These are phyloP conservation scores for Mycena crocata DNA, from an alignment of 768 basidiomycete species.

Conservation along the genomic window DNA sequence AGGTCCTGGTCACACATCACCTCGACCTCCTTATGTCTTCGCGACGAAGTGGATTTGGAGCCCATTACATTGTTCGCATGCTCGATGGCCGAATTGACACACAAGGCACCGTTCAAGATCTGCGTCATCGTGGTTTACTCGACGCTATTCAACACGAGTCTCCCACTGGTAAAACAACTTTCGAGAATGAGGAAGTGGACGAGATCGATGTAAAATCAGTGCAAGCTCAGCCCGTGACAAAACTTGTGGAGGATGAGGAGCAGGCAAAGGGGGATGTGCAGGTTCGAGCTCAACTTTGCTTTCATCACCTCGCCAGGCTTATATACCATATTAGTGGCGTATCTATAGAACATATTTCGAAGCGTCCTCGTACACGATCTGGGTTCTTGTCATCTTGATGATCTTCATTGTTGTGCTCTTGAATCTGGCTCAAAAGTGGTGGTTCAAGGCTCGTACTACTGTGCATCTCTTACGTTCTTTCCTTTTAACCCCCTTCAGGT, in stretches of 20 bases:
- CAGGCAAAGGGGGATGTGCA: constrained; percentile 53
- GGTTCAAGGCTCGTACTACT: too few species aligned
- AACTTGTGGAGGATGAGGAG: constrained; percentile 66
- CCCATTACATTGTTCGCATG: constrained; percentile 80
- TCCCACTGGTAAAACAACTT: constrained; percentile 51
- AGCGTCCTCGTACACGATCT: constrained; percentile 45
- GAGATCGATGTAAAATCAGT: constrained; percentile 59
- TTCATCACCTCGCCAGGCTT: constrained; percentile 59
- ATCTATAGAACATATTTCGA: constrained; percentile 76
- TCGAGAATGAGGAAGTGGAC: constrained; percentile 55
- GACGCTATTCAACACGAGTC: constrained; percentile 70
- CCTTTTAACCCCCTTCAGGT: neutral
- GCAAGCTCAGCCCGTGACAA: constrained; percentile 71
- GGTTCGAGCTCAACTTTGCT: constrained; percentile 49
- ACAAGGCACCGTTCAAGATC: constrained; percentile 75
- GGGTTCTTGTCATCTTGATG: neutral
- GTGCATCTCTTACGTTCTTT: neutral
- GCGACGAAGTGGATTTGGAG: too few species aligned
- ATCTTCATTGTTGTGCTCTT: neutral
- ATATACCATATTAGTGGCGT: constrained; percentile 84
- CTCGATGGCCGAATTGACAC: constrained; percentile 85
- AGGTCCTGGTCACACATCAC: constrained; percentile 79
- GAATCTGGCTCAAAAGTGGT: constrained; percentile 54
- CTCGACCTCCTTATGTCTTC: constrained; percentile 88
- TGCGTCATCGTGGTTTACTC: constrained; percentile 69